Conservation (phyloP, 1,139 yeast genomes). For the Saccharomyces hybrid region DNA sequence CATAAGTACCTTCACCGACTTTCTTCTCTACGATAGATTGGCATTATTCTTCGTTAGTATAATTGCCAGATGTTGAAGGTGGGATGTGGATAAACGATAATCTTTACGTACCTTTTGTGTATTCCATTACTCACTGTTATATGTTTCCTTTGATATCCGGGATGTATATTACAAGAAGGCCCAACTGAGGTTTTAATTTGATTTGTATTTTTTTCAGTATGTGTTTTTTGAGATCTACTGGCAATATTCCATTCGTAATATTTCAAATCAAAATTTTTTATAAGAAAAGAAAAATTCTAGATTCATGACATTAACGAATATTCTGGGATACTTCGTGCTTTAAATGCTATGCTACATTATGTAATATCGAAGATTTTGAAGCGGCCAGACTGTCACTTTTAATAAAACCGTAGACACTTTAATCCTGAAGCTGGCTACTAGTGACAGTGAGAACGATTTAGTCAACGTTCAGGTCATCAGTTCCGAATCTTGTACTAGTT, state of each 20-base stretch:
- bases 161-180: no score
- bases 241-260: not conserved
- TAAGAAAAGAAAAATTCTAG: not conserved
- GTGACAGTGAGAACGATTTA: no score
- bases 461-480: no score
- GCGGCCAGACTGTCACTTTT: no score
- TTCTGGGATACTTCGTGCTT: no score
- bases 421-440: no score
- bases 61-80: not conserved
- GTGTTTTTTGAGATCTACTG: not conserved
- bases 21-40: constrained; percentile 45
- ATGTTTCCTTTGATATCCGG: not conserved
- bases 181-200: not conserved
- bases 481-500: no score
- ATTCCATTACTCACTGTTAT: not conserved
- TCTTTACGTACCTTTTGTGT: not conserved
- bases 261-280: not conserved
- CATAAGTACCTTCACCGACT: constrained; percentile 99
- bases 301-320: no score
- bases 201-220: not conserved
- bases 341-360: no score
- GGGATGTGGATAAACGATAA: not conserved
- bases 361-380: not conserved
- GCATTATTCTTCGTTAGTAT: not conserved
- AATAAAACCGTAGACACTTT: no score